Conservation (phyloP, 306 rosid species). For the Dalbergia oliveri region DNA sequence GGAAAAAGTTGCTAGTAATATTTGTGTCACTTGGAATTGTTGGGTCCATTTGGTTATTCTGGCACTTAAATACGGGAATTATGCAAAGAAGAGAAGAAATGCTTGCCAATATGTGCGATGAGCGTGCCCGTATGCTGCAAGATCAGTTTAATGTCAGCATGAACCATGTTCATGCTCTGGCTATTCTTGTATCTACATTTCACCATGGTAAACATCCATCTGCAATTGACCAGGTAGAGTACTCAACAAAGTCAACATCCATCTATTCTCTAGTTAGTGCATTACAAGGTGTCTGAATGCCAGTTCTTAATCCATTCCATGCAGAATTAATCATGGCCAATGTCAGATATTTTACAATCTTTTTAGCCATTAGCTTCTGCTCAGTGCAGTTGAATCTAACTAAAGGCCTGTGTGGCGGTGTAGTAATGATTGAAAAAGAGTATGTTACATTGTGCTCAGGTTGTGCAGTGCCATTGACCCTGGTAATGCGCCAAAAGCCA, state of each 20-base stretch:
- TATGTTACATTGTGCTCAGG: neutral
- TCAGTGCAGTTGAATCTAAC: neutral
- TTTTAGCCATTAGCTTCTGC: conserved; percentile 5
- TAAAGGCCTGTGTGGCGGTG: too few species aligned
- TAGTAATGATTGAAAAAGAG: too few species aligned
- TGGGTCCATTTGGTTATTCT: conserved; percentile 70
- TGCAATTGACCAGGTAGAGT: conserved; percentile 86
- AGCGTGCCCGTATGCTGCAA: conserved; percentile 96
- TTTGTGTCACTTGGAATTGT: conserved; percentile 62
- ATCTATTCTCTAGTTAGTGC: conserved; percentile 7
- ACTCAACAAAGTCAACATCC: neutral
- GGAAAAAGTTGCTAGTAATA: conserved; percentile 66
- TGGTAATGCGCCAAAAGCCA: neutral
- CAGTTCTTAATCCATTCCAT: neutral
- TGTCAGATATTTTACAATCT: conserved; percentile 11
- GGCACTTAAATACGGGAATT: conserved; percentile 62
- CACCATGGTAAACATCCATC: conserved; percentile 93
- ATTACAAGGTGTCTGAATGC: neutral
- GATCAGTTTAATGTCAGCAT: conserved; percentile 96
- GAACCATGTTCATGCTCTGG: conserved; percentile 96
- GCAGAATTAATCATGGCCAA: conserved; percentile 26
- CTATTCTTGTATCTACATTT: conserved; percentile 93
- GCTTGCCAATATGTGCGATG: conserved; percentile 95
- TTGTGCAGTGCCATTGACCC: neutral
- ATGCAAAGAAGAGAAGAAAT: conserved; percentile 73